Percentiles rank a stretch among this genome's conserved stretches.
Evolutionary conservation across 2,329 filamentous ascomycete species (phyloP).

Genomic region (Claviceps citrina): DNA sequence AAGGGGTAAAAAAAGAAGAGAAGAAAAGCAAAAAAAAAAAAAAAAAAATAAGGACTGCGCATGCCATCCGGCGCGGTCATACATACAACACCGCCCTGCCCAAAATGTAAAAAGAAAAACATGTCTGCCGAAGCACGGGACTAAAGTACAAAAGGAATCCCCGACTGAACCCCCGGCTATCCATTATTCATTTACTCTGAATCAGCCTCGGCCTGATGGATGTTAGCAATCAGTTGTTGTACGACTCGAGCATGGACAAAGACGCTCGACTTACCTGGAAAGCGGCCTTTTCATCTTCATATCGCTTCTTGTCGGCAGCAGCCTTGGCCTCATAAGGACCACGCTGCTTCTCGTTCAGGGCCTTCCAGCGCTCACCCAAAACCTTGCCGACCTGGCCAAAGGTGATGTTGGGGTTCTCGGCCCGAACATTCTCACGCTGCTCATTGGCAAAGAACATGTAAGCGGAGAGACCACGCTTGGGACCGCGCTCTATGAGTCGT

Average conservation of each 20-base stretch:
- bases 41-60: conserved; percentile 12
- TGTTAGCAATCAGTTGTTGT: not conserved
- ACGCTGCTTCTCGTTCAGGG: conserved; percentile 81
- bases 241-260: too few relatives aligned
- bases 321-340: conserved; percentile 93
- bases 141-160: conserved; percentile 6
- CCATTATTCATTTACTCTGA: conserved; percentile 19
- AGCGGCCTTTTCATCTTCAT: conserved; percentile 91
- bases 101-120: conserved; percentile 23
- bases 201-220: conserved; percentile 40
- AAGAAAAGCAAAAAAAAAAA: conserved; percentile 19
- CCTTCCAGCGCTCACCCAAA: conserved; percentile 98
- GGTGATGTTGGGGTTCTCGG: conserved; percentile 93
- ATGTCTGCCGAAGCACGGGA: conserved; percentile 8
- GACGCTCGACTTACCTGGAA: conserved; percentile 59
- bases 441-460: conserved; percentile 99
- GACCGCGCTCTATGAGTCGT: conserved; percentile 33
- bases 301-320: conserved; percentile 94
- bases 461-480: conserved; percentile 96
- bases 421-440: conserved; percentile 92
- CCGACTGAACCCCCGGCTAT: conserved; percentile 4
- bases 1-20: too few relatives aligned
- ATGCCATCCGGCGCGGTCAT: conserved; percentile 22
- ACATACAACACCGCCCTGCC: conserved; percentile 28
- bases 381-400: conserved; percentile 99